Evolutionary conservation across 371 early-diverging fungal genomes (phyloP).

Genomic region (Mortierella sp.): DNA sequence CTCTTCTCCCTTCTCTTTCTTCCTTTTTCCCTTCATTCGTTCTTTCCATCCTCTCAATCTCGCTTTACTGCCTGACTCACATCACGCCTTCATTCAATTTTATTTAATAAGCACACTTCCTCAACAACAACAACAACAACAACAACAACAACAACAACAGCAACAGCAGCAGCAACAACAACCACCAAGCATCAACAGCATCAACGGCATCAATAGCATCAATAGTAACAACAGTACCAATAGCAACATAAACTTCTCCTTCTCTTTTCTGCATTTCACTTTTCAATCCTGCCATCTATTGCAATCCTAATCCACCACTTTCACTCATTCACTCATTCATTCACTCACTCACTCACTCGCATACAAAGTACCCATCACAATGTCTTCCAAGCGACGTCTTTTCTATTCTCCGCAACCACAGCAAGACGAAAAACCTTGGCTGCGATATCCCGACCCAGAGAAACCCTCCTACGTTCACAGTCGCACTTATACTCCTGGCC

Average conservation of each 20-base stretch:
- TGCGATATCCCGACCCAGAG: conserved; percentile 38
- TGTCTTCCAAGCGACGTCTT: conserved; percentile 20
- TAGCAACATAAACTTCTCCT: background rate
- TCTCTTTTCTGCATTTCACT: background rate
- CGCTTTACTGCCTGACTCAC: background rate
- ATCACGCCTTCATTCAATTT: too few relatives aligned
- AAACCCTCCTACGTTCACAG: conserved; percentile 44
- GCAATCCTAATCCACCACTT: too few relatives aligned
- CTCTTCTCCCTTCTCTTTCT: background rate
- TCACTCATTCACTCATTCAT: too few relatives aligned
- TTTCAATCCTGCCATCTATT: too few relatives aligned
- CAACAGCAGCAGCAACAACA: too few relatives aligned
- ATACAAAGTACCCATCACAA: background rate
- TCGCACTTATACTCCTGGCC: conserved; percentile 22
- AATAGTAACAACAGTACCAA: background rate
- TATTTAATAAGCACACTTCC: too few relatives aligned
- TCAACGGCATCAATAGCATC: too few relatives aligned
- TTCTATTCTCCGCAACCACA: conserved; percentile 10
- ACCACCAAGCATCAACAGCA: too few relatives aligned
- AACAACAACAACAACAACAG: too few relatives aligned
- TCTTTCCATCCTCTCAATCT: conserved; percentile 1
- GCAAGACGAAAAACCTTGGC: conserved; percentile 36
- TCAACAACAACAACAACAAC: background rate
- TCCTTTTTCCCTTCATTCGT: conserved; percentile 7
- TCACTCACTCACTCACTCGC: background rate